Evolutionary conservation across 805 yeast genomes (phyloP), one percentile per base, ranked within the genome.

Genomic region (Pichia phayaonensis): DNA sequence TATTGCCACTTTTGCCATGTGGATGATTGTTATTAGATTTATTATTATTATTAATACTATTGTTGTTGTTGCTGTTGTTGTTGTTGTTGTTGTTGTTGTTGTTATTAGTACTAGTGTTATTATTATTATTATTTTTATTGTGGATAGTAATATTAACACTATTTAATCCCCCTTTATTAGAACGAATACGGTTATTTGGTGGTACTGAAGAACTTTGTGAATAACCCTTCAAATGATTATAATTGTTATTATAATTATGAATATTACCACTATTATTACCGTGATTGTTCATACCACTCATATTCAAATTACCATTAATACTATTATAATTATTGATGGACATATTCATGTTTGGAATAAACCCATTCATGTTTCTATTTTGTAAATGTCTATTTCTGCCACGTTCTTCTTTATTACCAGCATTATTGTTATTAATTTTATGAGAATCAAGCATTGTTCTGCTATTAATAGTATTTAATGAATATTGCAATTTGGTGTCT

Each of bases 391-490:
- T 53, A 22, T 43, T 29, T 24, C 56, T 48, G 36, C 56, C 56
- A 3, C 56, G 31, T 16, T 53, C 54, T n/a, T 54, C 56, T n/a
- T 47, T 41, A 15, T 34, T 34, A 8, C 38, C 38, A 34, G 10
- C 20, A 39, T 36, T 40, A 22, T 2, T 31, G 11, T 18, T 20
- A 23, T 31, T 31, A n/a, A 20, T 16, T 45, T 55, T 59, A 42
- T 36, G 50, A 27, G 55, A 52, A 44, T 63, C 66, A 18, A 56
- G 40, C 44, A 55, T 59, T 15, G 60, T 50, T 46, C 66, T 56
- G 39, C 55, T 59, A 5, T 62, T 55, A 11, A 63, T 62, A 3
- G 66, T 62, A 48, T 58, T 57, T 47, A 63, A 45, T 11, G 66
- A 60, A 41, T 64, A 61, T 44, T 58, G 60, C 49, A 64, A 47